These are phyloP conservation scores for Macrophomina pseudophaseolina DNA, from an alignment of 2,329 filamentous ascomycete species.

Conservation along the genomic window DNA sequence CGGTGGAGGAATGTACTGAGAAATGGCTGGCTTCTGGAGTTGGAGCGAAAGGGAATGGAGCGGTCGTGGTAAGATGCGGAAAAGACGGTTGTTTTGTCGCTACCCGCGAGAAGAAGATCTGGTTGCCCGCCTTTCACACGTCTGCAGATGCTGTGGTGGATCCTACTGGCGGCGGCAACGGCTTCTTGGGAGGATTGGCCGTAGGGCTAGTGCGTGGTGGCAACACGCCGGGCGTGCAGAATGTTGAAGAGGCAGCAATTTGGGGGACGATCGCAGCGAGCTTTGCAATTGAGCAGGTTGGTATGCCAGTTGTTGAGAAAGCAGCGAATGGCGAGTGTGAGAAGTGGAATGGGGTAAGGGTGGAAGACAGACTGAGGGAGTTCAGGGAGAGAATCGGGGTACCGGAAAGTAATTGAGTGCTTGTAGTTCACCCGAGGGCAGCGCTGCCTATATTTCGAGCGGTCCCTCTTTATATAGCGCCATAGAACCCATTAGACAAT, in stretches of 20 bases:
- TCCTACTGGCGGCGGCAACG: slow-evolving; percentile 92
- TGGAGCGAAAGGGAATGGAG: slow-evolving; percentile 47
- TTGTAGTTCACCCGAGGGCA: slow-evolving; percentile 44
- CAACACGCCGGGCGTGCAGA: slow-evolving; percentile 51
- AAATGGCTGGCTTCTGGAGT: slow-evolving; percentile 45
- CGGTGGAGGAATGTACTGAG: slow-evolving; percentile 48
- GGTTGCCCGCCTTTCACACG: slow-evolving; percentile 79
- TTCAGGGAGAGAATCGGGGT: slow-evolving; percentile 45
- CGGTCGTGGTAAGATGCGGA: slow-evolving; percentile 73
- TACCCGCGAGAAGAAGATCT: slow-evolving; percentile 53
- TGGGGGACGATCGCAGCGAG: slow-evolving; percentile 86
- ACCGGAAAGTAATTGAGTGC: slow-evolving; percentile 21
- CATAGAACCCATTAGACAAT: slow-evolving; percentile 22
- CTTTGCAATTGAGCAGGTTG: slow-evolving; percentile 93
- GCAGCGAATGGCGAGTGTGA: slow-evolving; percentile 40
- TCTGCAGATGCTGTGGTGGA: slow-evolving; percentile 71
- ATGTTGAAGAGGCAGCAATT: slow-evolving; percentile 71
- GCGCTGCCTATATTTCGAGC: slow-evolving; percentile 31
- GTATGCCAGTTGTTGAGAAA: slow-evolving; percentile 67
- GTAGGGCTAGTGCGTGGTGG: slow-evolving; percentile 58
- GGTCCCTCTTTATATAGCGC: slow-evolving; percentile 4
- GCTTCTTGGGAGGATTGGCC: slow-evolving; percentile 72
- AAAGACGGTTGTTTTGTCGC: slow-evolving; percentile 70
- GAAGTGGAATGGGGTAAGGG: slow-evolving; percentile 55
- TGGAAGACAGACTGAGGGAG: slow-evolving; percentile 49